A percentile compares a stretch with the other conserved stretches of the same genome.
These are phyloP conservation scores for Coemansia sp. DNA, from an alignment of 192 early-diverging fungal species.

Conservation along the genomic window DNA sequence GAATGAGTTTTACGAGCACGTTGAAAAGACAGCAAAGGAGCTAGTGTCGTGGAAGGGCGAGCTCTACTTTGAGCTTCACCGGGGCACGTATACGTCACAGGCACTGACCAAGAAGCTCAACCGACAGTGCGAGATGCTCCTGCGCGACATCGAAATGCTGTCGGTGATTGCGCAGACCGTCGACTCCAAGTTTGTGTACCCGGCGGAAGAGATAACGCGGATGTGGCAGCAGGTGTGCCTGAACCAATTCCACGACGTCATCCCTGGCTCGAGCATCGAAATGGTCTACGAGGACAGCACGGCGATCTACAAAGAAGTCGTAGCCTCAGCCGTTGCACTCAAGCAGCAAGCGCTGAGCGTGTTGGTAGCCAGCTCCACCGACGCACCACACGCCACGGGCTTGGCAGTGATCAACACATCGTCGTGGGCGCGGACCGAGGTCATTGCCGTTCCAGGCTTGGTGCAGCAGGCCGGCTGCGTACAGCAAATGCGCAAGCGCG, in stretches of 20 bases:
- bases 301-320: conserved; percentile 46
- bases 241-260: conserved; percentile 97
- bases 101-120: conserved; percentile 84
- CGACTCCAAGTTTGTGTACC: conserved; percentile 60
- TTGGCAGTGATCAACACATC: conserved; percentile 69
- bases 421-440: conserved; percentile 69
- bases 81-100: conserved; percentile 97
- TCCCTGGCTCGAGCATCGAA: conserved; percentile 91
- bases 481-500: conserved; percentile 39
- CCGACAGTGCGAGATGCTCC: conserved; percentile 78
- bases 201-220: conserved; percentile 71
- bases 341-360: conserved; percentile 52
- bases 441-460: conserved; percentile 63
- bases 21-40: conserved; percentile 69
- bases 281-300: conserved; percentile 89
- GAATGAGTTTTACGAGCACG: conserved; percentile 79
- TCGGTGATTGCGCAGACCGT: conserved; percentile 54
- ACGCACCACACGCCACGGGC: conserved; percentile 15
- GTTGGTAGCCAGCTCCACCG: conserved; percentile 22
- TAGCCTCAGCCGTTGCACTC: conserved; percentile 47
- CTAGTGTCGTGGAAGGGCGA: conserved; percentile 94
- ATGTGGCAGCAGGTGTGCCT: conserved; percentile 90
- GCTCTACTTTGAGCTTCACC: conserved; percentile 97
- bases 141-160: conserved; percentile 84
- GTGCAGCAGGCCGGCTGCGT: conserved; percentile 10